Evolutionary conservation across 2,329 filamentous ascomycete species (phyloP).

Genomic region (Ascochyta clinopodiicola): DNA sequence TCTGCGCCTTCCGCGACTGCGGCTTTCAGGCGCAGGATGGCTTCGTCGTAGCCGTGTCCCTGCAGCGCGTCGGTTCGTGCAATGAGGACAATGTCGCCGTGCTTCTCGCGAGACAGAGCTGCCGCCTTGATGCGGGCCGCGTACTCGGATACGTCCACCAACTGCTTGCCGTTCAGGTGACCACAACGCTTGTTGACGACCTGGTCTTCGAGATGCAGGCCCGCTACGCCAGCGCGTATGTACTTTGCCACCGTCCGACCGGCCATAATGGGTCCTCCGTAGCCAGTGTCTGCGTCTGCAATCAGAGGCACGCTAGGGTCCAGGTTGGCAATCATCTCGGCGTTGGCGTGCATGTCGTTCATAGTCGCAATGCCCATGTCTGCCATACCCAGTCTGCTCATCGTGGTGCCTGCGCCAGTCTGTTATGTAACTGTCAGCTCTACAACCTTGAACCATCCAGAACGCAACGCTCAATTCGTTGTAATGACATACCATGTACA

Average conservation of each 20-base stretch:
- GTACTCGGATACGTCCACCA: slow-evolving; percentile 61
- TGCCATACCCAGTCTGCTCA: slow-evolving; percentile 66
- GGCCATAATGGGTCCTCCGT: slow-evolving; percentile 55
- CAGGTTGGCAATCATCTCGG: slow-evolving; percentile 69
- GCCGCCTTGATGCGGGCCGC: slow-evolving; percentile 65
- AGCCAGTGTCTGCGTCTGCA: slow-evolving; percentile 67
- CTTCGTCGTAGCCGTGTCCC: slow-evolving; percentile 63
- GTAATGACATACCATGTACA: slow-evolving; percentile 67
- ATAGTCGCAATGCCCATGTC: slow-evolving; percentile 69
- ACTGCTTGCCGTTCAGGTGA: slow-evolving; percentile 66
- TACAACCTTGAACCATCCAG: no score
- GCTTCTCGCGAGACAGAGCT: slow-evolving; percentile 55
- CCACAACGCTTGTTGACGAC: slow-evolving; percentile 70
- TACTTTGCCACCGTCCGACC: slow-evolving; percentile 62
- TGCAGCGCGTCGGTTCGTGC: slow-evolving; percentile 69
- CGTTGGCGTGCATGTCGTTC: slow-evolving; percentile 68
- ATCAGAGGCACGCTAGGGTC: slow-evolving; percentile 64
- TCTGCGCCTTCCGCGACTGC: slow-evolving; percentile 65
- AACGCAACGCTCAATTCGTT: background rate
- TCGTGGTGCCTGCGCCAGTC: slow-evolving; percentile 68
- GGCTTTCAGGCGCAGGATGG: slow-evolving; percentile 57
- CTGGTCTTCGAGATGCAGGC: slow-evolving; percentile 69
- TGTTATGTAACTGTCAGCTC: slow-evolving; percentile 31
- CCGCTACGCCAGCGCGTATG: slow-evolving; percentile 63
- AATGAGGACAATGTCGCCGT: slow-evolving; percentile 68